phyloP scores from a whole-genome alignment of 768 basidiomycete genomes.

The Tulasnella sp. region DNA sequence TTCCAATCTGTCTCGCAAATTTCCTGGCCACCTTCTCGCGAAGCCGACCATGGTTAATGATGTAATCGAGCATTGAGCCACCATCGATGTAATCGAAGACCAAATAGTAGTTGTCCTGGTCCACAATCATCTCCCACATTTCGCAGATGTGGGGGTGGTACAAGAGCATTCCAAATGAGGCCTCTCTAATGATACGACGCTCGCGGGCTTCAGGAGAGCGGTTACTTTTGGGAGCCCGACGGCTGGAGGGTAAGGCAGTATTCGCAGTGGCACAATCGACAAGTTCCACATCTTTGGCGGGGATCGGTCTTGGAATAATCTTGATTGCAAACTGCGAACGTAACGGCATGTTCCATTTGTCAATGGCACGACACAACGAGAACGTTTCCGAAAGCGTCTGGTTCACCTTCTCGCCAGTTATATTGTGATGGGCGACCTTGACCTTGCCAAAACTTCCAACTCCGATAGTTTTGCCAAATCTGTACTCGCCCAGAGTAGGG shows the following conservation, averaged over 20 bases:
- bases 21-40: slow-evolving; percentile 93
- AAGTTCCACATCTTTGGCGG: slow-evolving; percentile 41
- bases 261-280: slow-evolving; percentile 21
- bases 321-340: slow-evolving; percentile 79
- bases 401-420: slow-evolving; percentile 85
- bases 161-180: slow-evolving; percentile 85
- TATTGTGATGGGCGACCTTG: slow-evolving; percentile 83
- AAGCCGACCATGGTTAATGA: slow-evolving; percentile 96
- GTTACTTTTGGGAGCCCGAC: slow-evolving; percentile 69
- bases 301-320: slow-evolving; percentile 82
- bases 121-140: slow-evolving; percentile 97
- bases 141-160: slow-evolving; percentile 99
- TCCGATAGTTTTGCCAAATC: slow-evolving; percentile 90
- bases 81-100: slow-evolving; percentile 98
- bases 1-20: slow-evolving; percentile 95
- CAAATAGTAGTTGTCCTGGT: slow-evolving; percentile 99
- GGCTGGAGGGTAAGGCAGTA: slow-evolving; percentile 39
- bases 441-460: slow-evolving; percentile 99
- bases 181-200: slow-evolving; percentile 90
- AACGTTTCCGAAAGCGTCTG: neutral
- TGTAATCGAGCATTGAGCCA: slow-evolving; percentile 99
- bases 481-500: slow-evolving; percentile 70
- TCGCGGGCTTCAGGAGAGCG: slow-evolving; percentile 85
- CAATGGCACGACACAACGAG: neutral
- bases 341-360: no score